phyloP scores from a whole-genome alignment of 2,329 filamentous ascomycete species.

The Seiridium unicorne region DNA sequence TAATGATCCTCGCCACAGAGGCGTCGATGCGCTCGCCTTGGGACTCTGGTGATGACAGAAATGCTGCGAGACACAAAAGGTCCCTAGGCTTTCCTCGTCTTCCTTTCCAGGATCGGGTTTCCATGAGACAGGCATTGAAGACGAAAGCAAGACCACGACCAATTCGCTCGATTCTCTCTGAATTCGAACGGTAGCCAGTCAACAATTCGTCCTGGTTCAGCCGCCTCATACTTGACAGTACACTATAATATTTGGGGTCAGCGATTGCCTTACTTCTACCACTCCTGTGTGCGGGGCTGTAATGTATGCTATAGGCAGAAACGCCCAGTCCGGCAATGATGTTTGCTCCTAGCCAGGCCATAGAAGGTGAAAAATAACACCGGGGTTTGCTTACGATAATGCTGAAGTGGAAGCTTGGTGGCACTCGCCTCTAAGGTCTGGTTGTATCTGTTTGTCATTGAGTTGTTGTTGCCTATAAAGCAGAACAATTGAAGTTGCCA shows the following conservation, averaged over 20 bases:
- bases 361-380: no score
- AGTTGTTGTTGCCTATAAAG: constrained; percentile 22
- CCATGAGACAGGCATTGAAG: constrained; percentile 2
- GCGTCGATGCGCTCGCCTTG: background rate
- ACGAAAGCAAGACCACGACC: constrained; percentile 17
- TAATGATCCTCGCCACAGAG: background rate
- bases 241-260: no score
- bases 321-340: no score
- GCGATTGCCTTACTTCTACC: no score
- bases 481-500: constrained; percentile 30
- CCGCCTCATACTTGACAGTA: constrained; percentile 30
- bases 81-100: constrained; percentile 1
- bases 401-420: constrained; percentile 19
- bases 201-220: constrained; percentile 22
- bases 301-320: no score
- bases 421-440: constrained; percentile 17
- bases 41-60: constrained; percentile 4
- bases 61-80: constrained; percentile 7
- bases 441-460: constrained; percentile 8
- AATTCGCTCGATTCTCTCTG: constrained; percentile 16
- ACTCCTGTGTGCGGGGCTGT: no score
- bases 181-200: constrained; percentile 13
- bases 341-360: no score
- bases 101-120: constrained; percentile 5
- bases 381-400: no score